Evolutionary conservation across 352 stramenopile species (phyloP).

Genomic region (Phytophthora megakarya): DNA sequence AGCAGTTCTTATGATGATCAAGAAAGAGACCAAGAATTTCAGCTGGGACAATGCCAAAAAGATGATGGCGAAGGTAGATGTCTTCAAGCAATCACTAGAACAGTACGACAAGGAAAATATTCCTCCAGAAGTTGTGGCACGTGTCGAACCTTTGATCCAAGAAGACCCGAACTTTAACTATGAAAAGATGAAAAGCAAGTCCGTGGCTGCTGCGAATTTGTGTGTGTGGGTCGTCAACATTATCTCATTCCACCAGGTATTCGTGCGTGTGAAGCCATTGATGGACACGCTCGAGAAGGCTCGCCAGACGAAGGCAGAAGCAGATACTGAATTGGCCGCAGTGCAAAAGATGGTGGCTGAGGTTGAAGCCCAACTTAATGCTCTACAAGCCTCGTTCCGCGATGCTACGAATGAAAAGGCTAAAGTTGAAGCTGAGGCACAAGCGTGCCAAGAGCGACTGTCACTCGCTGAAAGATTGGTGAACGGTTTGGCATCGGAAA

Average conservation of each 20-base stretch:
- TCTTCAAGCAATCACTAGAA: constrained; percentile 91
- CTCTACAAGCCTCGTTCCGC: constrained; percentile 80
- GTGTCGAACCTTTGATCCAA: constrained; percentile 83
- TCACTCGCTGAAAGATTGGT: constrained; percentile 89
- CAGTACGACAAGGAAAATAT: constrained; percentile 93
- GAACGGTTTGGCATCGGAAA: constrained; percentile 88
- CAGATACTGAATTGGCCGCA: constrained; percentile 78
- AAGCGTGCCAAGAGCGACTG: constrained; percentile 86
- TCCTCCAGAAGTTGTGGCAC: constrained; percentile 81
- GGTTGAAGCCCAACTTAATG: constrained; percentile 79
- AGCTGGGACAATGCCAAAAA: constrained; percentile 96
- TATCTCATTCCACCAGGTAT: constrained; percentile 92
- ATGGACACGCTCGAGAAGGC: constrained; percentile 92
- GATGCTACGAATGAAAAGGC: constrained; percentile 92
- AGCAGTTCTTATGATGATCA: constrained; percentile 92
- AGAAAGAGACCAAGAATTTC: constrained; percentile 94
- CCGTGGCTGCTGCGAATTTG: constrained; percentile 88
- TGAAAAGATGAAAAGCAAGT: constrained; percentile 95
- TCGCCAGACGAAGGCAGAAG: constrained; percentile 68
- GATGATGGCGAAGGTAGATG: constrained; percentile 95
- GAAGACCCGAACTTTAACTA: constrained; percentile 93
- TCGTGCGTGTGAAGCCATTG: constrained; percentile 94
- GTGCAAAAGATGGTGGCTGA: constrained; percentile 85
- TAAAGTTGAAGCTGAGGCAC: constrained; percentile 88
- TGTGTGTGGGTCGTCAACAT: constrained; percentile 95